These are phyloP conservation scores for Umbelopsis sp. DNA, from an alignment of 371 early-diverging fungal genomes.

Conservation along the genomic window DNA sequence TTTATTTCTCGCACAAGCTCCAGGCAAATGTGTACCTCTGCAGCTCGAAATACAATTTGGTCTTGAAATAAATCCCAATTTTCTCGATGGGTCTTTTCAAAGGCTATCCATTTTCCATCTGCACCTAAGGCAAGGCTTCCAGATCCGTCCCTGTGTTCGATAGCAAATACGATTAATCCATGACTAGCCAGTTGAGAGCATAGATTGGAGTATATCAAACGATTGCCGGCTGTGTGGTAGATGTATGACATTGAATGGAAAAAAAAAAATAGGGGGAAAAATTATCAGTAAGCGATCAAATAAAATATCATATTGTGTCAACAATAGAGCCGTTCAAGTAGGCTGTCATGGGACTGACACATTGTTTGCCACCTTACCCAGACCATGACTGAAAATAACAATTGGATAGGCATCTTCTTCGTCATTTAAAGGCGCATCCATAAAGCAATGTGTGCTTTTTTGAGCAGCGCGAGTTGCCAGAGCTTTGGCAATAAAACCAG, in stretches of 20 bases:
- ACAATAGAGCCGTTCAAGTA: too few species aligned
- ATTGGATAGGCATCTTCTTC: conserved; percentile 30
- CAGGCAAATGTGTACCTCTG: conserved; percentile 38
- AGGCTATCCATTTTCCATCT: conserved; percentile 24
- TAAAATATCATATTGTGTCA: too few species aligned
- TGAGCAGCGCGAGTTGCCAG: conserved; percentile 16
- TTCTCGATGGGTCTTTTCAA: conserved; percentile 27
- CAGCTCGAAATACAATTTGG: conserved; percentile 42
- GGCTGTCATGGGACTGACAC: background rate
- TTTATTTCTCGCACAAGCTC: conserved; percentile 26
- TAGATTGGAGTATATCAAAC: conserved; percentile 47
- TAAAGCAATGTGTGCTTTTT: conserved; percentile 23
- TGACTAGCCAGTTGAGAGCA: conserved; percentile 54
- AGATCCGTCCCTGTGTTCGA: conserved; percentile 60
- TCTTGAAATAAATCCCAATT: conserved; percentile 33
- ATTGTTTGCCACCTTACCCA: conserved; percentile 18
- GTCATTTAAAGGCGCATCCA: conserved; percentile 19
- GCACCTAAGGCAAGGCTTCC: conserved; percentile 32
- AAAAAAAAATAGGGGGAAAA: too few species aligned
- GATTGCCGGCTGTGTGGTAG: conserved; percentile 35
- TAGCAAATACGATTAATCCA: conserved; percentile 55
- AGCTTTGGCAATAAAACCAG: background rate
- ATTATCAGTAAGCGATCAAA: too few species aligned
- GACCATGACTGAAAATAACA: conserved; percentile 44
- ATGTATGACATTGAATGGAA: too few species aligned